Evolutionary conservation across 805 yeast species (phyloP), one percentile per base, ranked within the genome.

Genomic region (Candida pini): DNA sequence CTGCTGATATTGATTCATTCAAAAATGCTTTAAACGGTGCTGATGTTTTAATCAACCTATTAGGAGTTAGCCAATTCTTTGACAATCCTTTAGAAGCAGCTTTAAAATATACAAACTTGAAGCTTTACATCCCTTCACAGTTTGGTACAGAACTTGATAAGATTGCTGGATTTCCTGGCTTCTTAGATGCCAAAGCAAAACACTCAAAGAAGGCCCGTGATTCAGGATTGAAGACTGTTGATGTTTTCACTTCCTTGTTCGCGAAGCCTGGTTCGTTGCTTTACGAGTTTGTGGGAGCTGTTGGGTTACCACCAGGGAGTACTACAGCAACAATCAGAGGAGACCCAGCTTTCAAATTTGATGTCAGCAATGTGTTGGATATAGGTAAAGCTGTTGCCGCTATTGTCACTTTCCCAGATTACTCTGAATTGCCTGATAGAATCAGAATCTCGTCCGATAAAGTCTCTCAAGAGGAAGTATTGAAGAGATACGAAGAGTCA

Each of bases 111-210:
- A 31, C 39, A 18, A 39, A 41, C 15, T 73, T 76, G 32, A 68
- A 69, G 48, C 49, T 74, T 22, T 77, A 65, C 57, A 68, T 76
- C 43, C 81, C 82, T 21, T 69, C 80, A 2, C 82, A 76, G 46
- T 78, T 71, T 45, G 87, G 85, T 26, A 46, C 62, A 16, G 76
- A 74, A 35, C 32, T 66, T 13, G 49, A 43, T 3, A 57, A 49
- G 7, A 51, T 52, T 15, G 45, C 45, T 4, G 9, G 13, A 13
- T 10, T 3, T 10, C 31, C 37, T 5, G 35, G 30, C n/a, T 38
- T 44, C 22, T 38, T 44, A 15, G 31, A 19, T 2, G 18, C 35
- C 18, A 73, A 72, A 49, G 29, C 49, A 1, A 46, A 36, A 2
- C 74, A 71, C 45, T 49, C 67, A 5, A 46, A 48, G 2, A 56